Conservation (phyloP, 768 basidiomycete genomes). For the Paxillus rubicundulus region DNA sequence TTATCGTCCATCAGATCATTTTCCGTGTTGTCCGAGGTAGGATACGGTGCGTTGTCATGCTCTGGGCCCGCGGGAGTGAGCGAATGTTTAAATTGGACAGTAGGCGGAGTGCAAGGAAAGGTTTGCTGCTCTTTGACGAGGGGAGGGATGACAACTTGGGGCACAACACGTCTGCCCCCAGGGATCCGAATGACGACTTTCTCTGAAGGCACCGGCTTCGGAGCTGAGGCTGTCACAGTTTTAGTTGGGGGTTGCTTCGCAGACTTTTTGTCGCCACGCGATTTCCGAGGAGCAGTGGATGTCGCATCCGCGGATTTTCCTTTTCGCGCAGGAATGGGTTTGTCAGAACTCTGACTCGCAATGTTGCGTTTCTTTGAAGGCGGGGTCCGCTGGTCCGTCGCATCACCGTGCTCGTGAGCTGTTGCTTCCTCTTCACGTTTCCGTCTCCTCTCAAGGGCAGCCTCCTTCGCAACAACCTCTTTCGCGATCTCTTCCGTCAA, state of each 20-base stretch:
- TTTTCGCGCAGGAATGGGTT: conserved; percentile 17
- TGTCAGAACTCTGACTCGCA: conserved; percentile 7
- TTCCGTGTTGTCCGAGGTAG: conserved; percentile 23
- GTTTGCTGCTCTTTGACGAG: conserved; percentile 12
- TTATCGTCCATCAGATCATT: conserved; percentile 12
- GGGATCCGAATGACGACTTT: conserved; percentile 28
- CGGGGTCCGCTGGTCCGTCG: conserved; percentile 7
- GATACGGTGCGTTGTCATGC: conserved; percentile 19
- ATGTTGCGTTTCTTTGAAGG: conserved; percentile 28
- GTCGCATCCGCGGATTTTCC: conserved; percentile 25
- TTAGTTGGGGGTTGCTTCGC: conserved; percentile 16
- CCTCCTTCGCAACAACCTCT: conserved; percentile 53
- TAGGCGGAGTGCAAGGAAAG: conserved; percentile 19
- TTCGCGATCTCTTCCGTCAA: conserved; percentile 58
- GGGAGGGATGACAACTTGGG: conserved; percentile 24
- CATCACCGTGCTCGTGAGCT: conserved; percentile 12
- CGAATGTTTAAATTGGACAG: conserved; percentile 20
- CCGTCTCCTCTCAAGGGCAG: conserved; percentile 53
- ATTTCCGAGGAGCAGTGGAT: conserved; percentile 29
- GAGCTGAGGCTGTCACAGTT: conserved; percentile 11
- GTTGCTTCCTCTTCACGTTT: conserved; percentile 50
- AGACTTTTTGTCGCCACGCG: conserved; percentile 21
- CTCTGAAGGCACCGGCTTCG: conserved; percentile 21
- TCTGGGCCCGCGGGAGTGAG: conserved; percentile 17
- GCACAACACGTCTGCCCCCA: conserved; percentile 2